These are phyloP conservation scores for Vitis rupestris DNA, from an alignment of 164 flowering plant genomes.

Conservation along the genomic window DNA sequence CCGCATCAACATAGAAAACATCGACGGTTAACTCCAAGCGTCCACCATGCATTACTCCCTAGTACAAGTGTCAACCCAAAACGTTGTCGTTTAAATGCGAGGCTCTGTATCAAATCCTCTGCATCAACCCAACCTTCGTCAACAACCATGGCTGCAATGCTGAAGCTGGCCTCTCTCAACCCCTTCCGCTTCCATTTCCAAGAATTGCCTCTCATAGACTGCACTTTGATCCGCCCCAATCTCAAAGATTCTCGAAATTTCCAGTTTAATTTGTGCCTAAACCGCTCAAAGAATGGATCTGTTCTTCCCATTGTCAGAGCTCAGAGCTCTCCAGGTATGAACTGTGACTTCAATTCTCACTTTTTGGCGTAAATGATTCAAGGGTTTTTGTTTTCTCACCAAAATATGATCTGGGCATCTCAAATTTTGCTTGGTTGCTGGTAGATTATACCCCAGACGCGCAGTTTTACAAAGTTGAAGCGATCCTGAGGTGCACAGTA, in stretches of 20 bases:
- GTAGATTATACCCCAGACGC: slow-evolving; percentile 68
- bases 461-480: slow-evolving; percentile 92
- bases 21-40: too few species aligned
- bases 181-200: slow-evolving; percentile 17
- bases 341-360: background rate
- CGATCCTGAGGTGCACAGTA: slow-evolving; percentile 65
- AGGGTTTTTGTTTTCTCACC: background rate
- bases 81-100: background rate
- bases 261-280: slow-evolving; percentile 20
- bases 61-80: too few species aligned
- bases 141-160: slow-evolving; percentile 24
- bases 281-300: slow-evolving; percentile 23
- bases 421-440: slow-evolving; percentile 13
- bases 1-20: too few species aligned
- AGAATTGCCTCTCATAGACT: slow-evolving; percentile 7
- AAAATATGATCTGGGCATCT: slow-evolving; percentile 1
- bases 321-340: slow-evolving; percentile 45
- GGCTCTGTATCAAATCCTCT: too few species aligned
- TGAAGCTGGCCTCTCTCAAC: slow-evolving; percentile 13
- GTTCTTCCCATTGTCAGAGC: slow-evolving; percentile 50
- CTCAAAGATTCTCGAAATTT: slow-evolving; percentile 16
- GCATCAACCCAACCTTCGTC: background rate
- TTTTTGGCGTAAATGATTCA: background rate
- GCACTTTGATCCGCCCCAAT: slow-evolving; percentile 8
- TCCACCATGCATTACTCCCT: too few species aligned